phyloP scores from a whole-genome alignment of 805 yeast genomes.

The Ogataea zsoltii region DNA sequence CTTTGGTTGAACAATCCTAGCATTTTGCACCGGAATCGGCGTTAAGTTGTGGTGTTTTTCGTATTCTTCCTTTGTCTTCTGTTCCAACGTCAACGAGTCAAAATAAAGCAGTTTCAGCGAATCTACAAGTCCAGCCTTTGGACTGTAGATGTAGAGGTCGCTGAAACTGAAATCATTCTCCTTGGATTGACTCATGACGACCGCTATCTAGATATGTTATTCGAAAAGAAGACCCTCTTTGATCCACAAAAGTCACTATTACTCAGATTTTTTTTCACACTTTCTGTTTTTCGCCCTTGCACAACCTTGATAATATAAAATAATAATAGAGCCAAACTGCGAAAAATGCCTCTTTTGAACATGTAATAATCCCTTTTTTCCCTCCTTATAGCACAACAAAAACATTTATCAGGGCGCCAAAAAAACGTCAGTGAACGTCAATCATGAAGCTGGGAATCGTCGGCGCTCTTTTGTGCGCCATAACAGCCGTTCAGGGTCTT shows the following conservation, averaged over 20 bases:
- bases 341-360: neutral
- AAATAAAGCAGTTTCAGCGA: constrained; percentile 56
- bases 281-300: neutral
- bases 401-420: no score
- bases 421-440: no score
- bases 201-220: neutral
- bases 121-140: constrained; percentile 40
- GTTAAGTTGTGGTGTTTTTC: constrained; percentile 8
- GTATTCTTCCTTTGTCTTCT: constrained; percentile 22
- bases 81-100: constrained; percentile 47
- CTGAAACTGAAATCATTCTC: constrained; percentile 14
- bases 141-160: constrained; percentile 51
- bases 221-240: neutral
- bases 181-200: neutral
- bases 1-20: constrained; percentile 16
- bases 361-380: neutral
- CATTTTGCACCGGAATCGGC: neutral
- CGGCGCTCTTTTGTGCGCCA: neutral
- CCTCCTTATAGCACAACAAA: no score
- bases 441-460: neutral
- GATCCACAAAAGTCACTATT: no score
- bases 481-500: neutral
- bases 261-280: neutral
- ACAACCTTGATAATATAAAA: neutral
- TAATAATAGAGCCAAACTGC: neutral